These are phyloP conservation scores for Huntiella bhutanensis DNA, from an alignment of 2,329 filamentous ascomycete genomes.

Conservation along the genomic window DNA sequence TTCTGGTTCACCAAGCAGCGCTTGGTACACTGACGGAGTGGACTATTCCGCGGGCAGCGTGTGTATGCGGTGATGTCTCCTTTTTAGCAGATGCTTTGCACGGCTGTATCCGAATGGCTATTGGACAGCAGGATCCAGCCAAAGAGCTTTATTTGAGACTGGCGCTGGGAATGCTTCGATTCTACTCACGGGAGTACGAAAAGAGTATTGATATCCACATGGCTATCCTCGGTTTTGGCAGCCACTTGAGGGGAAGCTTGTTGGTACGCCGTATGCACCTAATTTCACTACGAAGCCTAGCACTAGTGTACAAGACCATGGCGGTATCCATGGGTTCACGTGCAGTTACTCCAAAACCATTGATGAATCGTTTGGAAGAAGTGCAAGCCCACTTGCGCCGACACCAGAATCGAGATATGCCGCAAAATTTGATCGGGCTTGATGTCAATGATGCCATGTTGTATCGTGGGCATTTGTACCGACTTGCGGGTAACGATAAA, in stretches of 20 bases:
- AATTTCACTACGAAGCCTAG: slow-evolving; percentile 23
- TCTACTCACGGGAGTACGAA: slow-evolving; percentile 20
- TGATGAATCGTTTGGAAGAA: slow-evolving; percentile 20
- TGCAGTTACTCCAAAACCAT: slow-evolving; percentile 16
- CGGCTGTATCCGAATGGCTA: slow-evolving; percentile 18
- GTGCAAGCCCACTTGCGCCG: slow-evolving; percentile 21
- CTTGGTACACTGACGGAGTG: slow-evolving; percentile 21
- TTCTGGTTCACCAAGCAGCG: slow-evolving; percentile 19
- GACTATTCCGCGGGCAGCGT: slow-evolving; percentile 22
- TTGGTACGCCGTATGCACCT: slow-evolving; percentile 22
- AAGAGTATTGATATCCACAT: slow-evolving; percentile 20
- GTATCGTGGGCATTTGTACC: slow-evolving; percentile 22
- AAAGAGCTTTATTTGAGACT: slow-evolving; percentile 22
- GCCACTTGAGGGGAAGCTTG: slow-evolving; percentile 22
- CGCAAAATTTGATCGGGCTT: slow-evolving; percentile 22
- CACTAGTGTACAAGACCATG: slow-evolving; percentile 21
- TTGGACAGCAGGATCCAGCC: slow-evolving; percentile 19
- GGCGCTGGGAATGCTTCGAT: slow-evolving; percentile 19
- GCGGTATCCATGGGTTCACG: slow-evolving; percentile 14
- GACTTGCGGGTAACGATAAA: slow-evolving; percentile 15
- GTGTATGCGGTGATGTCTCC: slow-evolving; percentile 18
- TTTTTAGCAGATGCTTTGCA: slow-evolving; percentile 18
- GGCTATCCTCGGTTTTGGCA: slow-evolving; percentile 20
- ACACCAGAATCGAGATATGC: slow-evolving; percentile 23
- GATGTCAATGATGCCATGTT: slow-evolving; percentile 24